A percentile compares a stretch with the other conserved stretches of the same genome.
These are phyloP conservation scores for Umbilicus rupestris DNA, from an alignment of 164 flowering plant species.

Conservation along the genomic window DNA sequence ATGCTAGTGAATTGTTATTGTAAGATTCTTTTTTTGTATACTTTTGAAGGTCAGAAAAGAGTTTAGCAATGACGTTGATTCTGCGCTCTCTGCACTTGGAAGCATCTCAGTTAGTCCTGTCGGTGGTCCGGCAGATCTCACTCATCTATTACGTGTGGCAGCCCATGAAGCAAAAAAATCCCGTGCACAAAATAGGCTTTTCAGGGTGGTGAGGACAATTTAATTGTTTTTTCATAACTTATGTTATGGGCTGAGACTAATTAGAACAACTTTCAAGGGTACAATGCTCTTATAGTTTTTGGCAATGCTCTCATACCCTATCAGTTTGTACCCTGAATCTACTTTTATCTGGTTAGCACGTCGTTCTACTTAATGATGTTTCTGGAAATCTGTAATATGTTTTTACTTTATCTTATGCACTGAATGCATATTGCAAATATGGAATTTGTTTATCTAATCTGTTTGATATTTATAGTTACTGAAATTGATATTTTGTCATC, in stretches of 20 bases:
- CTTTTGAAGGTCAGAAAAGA: constrained; percentile 60
- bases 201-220: constrained; percentile 64
- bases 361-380: neutral
- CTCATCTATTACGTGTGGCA: constrained; percentile 66
- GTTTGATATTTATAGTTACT: neutral
- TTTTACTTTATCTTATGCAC: neutral
- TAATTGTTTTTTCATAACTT: neutral
- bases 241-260: neutral
- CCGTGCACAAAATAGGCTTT: constrained; percentile 60
- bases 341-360: neutral
- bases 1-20: neutral
- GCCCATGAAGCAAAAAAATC: constrained; percentile 89
- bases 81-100: constrained; percentile 42
- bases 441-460: neutral
- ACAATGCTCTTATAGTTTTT: neutral
- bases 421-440: neutral
- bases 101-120: constrained; percentile 46
- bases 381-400: neutral
- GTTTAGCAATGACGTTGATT: constrained; percentile 69
- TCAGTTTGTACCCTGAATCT: neutral
- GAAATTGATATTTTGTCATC: neutral
- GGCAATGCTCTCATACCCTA: neutral
- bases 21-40: constrained; percentile 2
- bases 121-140: constrained; percentile 66
- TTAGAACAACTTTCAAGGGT: neutral